Evolutionary conservation across 2,329 filamentous ascomycete genomes (phyloP).

Genomic region (Pseudocercospora eumusae): DNA sequence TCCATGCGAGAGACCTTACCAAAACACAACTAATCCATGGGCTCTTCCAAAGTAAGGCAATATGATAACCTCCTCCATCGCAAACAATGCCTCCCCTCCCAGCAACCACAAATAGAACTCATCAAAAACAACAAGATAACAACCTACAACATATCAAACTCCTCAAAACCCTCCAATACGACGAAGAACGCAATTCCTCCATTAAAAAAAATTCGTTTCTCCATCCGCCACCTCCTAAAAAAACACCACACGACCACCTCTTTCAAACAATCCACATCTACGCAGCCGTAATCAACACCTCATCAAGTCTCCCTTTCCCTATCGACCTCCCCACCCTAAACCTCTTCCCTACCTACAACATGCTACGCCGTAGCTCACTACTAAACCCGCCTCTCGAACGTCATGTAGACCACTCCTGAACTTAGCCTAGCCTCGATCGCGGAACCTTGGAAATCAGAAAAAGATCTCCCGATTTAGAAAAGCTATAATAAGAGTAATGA

Average conservation of each 20-base stretch:
- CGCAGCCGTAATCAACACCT: slow-evolving; percentile 34
- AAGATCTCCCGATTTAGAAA: slow-evolving; percentile 39
- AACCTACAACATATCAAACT: neutral
- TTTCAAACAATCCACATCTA: slow-evolving; percentile 45
- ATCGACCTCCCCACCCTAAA: slow-evolving; percentile 35
- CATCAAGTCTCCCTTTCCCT: slow-evolving; percentile 33
- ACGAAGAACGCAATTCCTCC: neutral
- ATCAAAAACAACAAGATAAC: neutral
- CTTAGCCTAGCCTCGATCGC: slow-evolving; percentile 33
- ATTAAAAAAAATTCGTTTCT: slow-evolving; percentile 9
- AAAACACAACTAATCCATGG: no score
- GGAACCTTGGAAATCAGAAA: slow-evolving; percentile 37
- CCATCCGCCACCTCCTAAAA: slow-evolving; percentile 13
- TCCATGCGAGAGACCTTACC: no score
- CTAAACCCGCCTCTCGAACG: slow-evolving; percentile 37
- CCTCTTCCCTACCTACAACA: slow-evolving; percentile 31
- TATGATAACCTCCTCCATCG: neutral
- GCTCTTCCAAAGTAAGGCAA: neutral
- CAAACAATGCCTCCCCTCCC: neutral
- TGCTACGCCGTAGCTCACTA: slow-evolving; percentile 44
- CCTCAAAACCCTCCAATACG: neutral
- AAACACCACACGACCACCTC: slow-evolving; percentile 26
- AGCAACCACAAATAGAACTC: neutral
- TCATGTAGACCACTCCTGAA: slow-evolving; percentile 39
- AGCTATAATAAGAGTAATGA: slow-evolving; percentile 31